Base-by-base conservation (phyloP, 768 basidiomycete genomes). In the Pulveroboletus sp. region DNA sequence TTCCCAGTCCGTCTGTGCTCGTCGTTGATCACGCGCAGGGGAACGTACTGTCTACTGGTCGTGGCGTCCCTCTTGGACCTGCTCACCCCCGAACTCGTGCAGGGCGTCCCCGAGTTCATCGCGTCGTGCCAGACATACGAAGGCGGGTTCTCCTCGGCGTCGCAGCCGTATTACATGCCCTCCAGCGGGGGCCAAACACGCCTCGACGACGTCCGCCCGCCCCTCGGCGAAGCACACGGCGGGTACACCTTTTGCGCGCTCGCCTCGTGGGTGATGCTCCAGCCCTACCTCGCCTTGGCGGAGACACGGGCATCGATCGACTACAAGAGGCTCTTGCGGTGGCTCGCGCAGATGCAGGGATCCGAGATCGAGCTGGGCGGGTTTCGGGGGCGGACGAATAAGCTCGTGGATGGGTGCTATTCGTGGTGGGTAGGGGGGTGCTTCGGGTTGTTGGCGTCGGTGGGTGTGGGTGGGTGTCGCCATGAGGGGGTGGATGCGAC, bases 391-490 rank as follows among this genome's bases (percentile, higher is more conserved):
- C 75, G 97, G 45, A 91, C 92, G 55, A 99, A 98, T 66, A 99
- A 99, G 67, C 78, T 99, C n/a, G 95, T 99, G 0, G 97, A 99
- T 60, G 97, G 95, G 5, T 99, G 97, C 68, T 99, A 99, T 68
- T 85, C 88, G n/a, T 99, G 97, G 97, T 99, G 95, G 97, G 90
- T 92, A 20, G 97, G 91, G 2, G 94, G 94, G 0, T 78, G 87
- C 14, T 90, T 97, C 62, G 75, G 79, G 1, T 70, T 97, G 8
- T 69, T 97, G 0, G 89, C 90, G 49, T 81, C 79, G 23, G 59
- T 82, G 51, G 46, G 75, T 59, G 16, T 77, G 55, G 69, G 72
- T 56, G 65, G 69, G 24, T 20, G 17, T 24, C 19, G 16, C 19
- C 27, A 29, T 29, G 27, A 29, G 2, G 9, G 12, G 8, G 27